These are phyloP conservation scores for Aureobasidium sp. DNA, from an alignment of 2,329 filamentous ascomycete genomes.

Conservation along the genomic window DNA sequence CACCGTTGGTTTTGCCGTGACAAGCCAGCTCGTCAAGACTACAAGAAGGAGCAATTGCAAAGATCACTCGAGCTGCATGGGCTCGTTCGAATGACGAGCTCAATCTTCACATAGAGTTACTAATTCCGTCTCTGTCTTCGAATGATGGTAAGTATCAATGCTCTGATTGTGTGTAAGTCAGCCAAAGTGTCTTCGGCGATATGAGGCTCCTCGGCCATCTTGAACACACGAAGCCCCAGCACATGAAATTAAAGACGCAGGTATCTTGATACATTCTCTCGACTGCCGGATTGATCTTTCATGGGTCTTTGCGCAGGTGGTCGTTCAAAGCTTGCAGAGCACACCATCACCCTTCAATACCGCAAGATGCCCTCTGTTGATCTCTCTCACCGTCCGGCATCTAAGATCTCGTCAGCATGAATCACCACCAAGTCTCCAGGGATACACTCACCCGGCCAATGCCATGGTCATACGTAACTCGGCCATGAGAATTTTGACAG, in stretches of 20 bases:
- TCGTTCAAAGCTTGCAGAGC: constrained; percentile 7
- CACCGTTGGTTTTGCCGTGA: no score
- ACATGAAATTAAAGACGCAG: no score
- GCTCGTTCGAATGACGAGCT: background rate
- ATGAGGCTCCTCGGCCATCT: background rate
- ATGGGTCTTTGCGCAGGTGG: no score
- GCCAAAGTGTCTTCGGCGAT: background rate
- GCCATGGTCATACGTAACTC: constrained; percentile 23
- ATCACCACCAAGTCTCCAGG: background rate
- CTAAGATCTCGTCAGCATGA: background rate
- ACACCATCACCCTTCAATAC: constrained; percentile 20
- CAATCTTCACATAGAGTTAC: background rate
- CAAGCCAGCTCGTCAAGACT: no score
- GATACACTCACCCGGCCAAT: constrained; percentile 14
- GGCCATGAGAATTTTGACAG: constrained; percentile 22
- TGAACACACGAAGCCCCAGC: no score
- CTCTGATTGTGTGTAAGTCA: background rate
- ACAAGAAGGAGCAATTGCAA: background rate
- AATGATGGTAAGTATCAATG: background rate
- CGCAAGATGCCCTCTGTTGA: constrained; percentile 21
- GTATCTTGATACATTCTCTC: no score
- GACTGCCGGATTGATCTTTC: background rate
- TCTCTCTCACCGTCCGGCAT: constrained; percentile 23
- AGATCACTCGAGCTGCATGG: background rate
- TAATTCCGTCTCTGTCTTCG: background rate